A percentile compares a stretch with the other conserved stretches of the same genome.
Conservation (phyloP, 164 flowering plant species). For the Chimonanthus salicifolius region DNA sequence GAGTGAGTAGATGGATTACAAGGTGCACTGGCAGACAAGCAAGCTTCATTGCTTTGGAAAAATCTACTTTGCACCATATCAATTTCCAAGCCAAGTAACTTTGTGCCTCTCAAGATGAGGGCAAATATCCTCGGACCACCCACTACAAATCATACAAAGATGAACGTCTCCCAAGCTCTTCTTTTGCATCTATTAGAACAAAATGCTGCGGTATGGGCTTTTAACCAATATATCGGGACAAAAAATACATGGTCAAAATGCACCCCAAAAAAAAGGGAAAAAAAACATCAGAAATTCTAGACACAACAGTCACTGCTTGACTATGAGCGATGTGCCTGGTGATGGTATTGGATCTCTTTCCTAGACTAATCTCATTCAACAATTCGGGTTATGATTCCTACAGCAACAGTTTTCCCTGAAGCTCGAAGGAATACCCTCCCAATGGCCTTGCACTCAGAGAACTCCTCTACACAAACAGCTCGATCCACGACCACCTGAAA, state of each 20-base stretch:
- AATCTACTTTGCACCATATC: not conserved
- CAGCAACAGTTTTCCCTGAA: constrained; percentile 74
- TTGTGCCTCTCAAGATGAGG: not conserved
- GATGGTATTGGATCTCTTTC: not conserved
- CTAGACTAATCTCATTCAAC: constrained; percentile 18
- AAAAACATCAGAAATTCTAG: not conserved
- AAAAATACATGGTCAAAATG: not conserved
- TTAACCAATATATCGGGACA: not conserved
- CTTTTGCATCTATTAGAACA: not conserved
- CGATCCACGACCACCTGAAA: constrained; percentile 59
- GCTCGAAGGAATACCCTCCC: constrained; percentile 77
- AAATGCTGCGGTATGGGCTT: not conserved
- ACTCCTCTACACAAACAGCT: constrained; percentile 72
- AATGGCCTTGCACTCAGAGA: constrained; percentile 63
- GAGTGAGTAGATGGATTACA: too few species aligned
- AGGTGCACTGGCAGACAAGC: constrained; percentile 7
- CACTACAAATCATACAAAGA: not conserved
- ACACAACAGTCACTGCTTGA: not conserved
- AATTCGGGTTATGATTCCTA: constrained; percentile 63
- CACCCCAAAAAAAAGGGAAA: too few species aligned
- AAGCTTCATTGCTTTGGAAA: constrained; percentile 1
- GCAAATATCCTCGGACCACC: not conserved
- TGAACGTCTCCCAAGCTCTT: not conserved
- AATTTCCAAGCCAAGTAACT: not conserved
- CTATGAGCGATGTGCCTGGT: too few species aligned